Percentiles rank a stretch among this genome's conserved stretches.
Evolutionary conservation across 2,329 filamentous ascomycete genomes (phyloP).

Genomic region (Fusarium metavorans): DNA sequence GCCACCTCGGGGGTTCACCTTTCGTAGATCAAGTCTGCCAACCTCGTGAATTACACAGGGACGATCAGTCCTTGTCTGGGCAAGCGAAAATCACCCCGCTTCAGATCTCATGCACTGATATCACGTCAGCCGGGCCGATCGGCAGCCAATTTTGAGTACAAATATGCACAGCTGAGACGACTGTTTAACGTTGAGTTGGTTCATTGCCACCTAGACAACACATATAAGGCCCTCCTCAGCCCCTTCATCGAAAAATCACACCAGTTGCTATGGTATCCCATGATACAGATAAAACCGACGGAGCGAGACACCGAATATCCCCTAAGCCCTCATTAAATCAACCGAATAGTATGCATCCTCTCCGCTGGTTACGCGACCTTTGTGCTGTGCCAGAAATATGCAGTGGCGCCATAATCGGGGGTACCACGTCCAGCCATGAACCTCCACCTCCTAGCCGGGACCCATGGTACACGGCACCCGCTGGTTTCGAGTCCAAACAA

Average conservation of each 20-base stretch:
- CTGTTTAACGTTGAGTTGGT: neutral
- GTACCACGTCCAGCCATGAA: fast-evolving
- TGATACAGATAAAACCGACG: neutral
- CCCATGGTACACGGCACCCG: constrained; percentile 18
- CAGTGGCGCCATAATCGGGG: fast-evolving
- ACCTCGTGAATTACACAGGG: neutral
- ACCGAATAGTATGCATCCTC: neutral
- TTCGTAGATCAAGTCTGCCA: neutral
- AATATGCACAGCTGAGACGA: neutral
- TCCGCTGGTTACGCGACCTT: neutral
- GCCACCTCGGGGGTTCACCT: neutral
- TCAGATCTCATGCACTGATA: neutral
- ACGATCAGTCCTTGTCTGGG: neutral
- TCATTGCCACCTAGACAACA: neutral
- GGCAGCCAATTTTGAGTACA: neutral
- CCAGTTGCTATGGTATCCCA: neutral
- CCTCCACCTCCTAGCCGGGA: constrained; percentile 18
- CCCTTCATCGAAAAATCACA: too few species aligned
- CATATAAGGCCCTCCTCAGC: neutral
- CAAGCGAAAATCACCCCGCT: neutral
- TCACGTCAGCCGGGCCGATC: neutral
- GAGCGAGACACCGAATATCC: neutral
- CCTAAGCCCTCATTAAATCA: neutral
- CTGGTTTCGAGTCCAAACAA: constrained; percentile 3
- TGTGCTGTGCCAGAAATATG: neutral